These are phyloP conservation scores for Arthrobotrys conoides DNA, from an alignment of 2,329 filamentous ascomycete species.

Conservation along the genomic window DNA sequence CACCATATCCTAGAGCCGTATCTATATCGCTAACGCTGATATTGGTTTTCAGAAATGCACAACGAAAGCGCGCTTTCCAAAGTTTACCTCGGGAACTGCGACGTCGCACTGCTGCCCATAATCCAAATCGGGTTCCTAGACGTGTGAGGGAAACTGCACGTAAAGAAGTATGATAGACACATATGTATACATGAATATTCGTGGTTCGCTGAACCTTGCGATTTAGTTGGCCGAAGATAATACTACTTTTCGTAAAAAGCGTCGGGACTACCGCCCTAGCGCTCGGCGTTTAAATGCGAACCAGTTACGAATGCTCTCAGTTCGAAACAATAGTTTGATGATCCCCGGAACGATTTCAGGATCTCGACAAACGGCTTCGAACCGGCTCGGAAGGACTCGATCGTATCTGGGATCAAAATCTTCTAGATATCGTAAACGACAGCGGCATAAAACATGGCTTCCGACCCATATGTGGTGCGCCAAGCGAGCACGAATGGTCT, in stretches of 20 bases:
- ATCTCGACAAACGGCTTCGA: neutral
- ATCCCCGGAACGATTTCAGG: too few relatives aligned
- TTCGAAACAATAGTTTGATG: neutral
- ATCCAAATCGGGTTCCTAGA: conserved; percentile 89
- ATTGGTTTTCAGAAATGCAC: conserved; percentile 30
- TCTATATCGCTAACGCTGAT: neutral
- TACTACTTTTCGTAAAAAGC: conserved; percentile 36
- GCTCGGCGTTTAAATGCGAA: conserved; percentile 64
- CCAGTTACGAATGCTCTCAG: conserved; percentile 63
- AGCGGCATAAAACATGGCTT: conserved; percentile 90
- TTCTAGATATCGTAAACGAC: conserved; percentile 84
- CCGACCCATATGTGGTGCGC: conserved; percentile 95
- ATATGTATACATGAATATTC: neutral
- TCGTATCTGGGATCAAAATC: conserved; percentile 69
- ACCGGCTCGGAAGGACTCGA: conserved; percentile 69
- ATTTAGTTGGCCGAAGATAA: conserved; percentile 49
- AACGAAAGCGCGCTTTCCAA: conserved; percentile 81
- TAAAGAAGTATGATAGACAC: conserved; percentile 62
- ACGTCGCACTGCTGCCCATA: conserved; percentile 91
- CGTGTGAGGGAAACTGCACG: conserved; percentile 72
- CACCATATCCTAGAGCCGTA: neutral
- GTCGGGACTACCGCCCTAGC: conserved; percentile 36
- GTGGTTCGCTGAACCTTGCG: conserved; percentile 11
- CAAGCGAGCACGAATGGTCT: conserved; percentile 88
- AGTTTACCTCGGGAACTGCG: conserved; percentile 87